phyloP scores from a whole-genome alignment of 371 early-diverging fungal species.

The Thermomucor indicae-seudaticae region DNA sequence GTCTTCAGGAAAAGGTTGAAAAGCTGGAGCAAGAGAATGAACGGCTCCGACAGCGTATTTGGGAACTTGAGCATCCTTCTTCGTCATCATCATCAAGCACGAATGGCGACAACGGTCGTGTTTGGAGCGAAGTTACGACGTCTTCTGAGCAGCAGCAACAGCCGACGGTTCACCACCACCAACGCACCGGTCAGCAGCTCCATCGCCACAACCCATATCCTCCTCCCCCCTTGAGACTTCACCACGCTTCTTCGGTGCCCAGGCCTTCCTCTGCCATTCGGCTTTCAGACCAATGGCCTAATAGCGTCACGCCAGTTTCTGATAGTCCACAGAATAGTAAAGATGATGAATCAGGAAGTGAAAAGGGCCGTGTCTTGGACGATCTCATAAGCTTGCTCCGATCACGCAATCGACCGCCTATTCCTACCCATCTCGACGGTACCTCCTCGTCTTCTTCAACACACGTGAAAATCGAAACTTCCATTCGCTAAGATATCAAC shows the following conservation, averaged over 20 bases:
- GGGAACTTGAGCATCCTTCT: slow-evolving; percentile 14
- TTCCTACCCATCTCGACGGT: slow-evolving; percentile 5
- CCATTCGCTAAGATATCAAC: background rate
- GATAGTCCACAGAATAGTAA: background rate
- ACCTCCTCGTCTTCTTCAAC: slow-evolving; percentile 1
- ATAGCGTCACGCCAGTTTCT: background rate
- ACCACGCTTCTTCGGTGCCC: background rate
- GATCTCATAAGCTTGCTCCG: slow-evolving; percentile 11
- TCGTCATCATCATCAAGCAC: background rate
- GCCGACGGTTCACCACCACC: no score
- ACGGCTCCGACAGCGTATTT: slow-evolving; percentile 11
- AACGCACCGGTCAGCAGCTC: no score
- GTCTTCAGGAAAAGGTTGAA: slow-evolving; percentile 9
- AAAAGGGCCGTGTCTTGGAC: slow-evolving; percentile 14
- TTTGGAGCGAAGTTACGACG: no score
- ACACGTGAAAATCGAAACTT: background rate
- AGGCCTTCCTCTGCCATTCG: background rate
- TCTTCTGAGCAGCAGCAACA: background rate
- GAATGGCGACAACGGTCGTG: no score
- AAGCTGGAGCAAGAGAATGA: slow-evolving; percentile 17
- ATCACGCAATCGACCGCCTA: slow-evolving; percentile 17
- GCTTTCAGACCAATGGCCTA: background rate
- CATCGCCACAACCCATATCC: no score
- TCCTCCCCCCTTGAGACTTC: background rate
- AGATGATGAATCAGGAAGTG: background rate